A percentile compares a stretch with the other conserved stretches of the same genome.
phyloP scores from a whole-genome alignment of 208 protist genomes.

The Ichthyophonus hoferi region DNA sequence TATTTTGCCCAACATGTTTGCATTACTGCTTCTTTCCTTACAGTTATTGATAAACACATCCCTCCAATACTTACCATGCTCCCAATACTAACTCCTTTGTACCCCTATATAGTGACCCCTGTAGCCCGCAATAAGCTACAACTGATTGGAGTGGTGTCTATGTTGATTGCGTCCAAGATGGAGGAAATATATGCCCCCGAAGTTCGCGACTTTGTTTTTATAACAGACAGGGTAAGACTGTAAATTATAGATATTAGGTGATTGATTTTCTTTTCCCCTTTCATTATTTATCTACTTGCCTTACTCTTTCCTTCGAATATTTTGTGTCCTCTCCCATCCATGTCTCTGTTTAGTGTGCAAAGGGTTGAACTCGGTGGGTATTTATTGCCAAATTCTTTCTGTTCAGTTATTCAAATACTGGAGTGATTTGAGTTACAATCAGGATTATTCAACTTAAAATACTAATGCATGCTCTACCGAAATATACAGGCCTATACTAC shows the following conservation, averaged over 20 bases:
- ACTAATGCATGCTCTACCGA: too few relatives aligned
- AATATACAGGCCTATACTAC: too few relatives aligned
- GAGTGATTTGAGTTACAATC: too few relatives aligned
- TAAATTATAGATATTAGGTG: neutral
- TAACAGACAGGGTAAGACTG: slow-evolving; percentile 57
- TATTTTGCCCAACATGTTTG: too few relatives aligned
- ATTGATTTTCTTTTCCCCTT: neutral
- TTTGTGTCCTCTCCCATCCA: too few relatives aligned
- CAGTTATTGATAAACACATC: too few relatives aligned
- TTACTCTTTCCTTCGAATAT: neutral
- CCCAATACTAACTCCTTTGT: neutral
- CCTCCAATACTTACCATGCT: neutral
- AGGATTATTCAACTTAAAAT: too few relatives aligned
- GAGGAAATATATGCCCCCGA: slow-evolving; percentile 90
- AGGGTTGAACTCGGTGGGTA: too few relatives aligned
- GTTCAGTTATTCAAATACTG: too few relatives aligned
- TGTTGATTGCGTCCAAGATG: slow-evolving; percentile 93
- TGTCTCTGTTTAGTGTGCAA: too few relatives aligned
- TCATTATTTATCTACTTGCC: neutral
- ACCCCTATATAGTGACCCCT: neutral
- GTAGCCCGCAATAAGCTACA: slow-evolving; percentile 1
- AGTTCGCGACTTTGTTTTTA: slow-evolving; percentile 78
- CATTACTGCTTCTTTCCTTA: too few relatives aligned
- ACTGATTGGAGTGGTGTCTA: slow-evolving; percentile 74
- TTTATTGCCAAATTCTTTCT: too few relatives aligned